A percentile compares a stretch with the other conserved stretches of the same genome.
Evolutionary conservation across 2,329 filamentous ascomycete genomes (phyloP).

Genomic region (Ceratocystis albifundus): DNA sequence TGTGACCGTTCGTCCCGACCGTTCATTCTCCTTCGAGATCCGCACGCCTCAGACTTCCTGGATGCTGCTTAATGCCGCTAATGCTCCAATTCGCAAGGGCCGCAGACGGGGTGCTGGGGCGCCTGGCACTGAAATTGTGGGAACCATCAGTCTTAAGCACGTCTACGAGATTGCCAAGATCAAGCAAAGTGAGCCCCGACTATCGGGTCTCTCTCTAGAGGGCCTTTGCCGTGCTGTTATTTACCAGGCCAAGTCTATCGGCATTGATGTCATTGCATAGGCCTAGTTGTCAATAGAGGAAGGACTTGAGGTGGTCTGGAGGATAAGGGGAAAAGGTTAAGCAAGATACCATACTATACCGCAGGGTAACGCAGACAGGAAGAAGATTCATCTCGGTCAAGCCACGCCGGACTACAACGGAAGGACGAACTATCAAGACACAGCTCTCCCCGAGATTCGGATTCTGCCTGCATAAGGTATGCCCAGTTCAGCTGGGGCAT

Average conservation of each 20-base stretch:
- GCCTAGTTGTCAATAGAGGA: neutral
- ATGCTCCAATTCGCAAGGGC: conserved; percentile 61
- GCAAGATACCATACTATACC: neutral
- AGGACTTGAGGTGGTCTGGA: neutral
- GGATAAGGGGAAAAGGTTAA: neutral
- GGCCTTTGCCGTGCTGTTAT: conserved; percentile 64
- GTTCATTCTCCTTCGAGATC: conserved; percentile 84
- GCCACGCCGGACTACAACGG: neutral
- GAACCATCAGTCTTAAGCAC: conserved; percentile 83
- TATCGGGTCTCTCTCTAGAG: conserved; percentile 60
- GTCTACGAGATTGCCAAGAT: conserved; percentile 96
- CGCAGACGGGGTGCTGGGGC: conserved; percentile 66
- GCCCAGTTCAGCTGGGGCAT: neutral
- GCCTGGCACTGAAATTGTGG: conserved; percentile 66
- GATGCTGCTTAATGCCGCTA: conserved; percentile 72
- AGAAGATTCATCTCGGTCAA: neutral
- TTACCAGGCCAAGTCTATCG: conserved; percentile 62
- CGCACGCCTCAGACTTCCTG: conserved; percentile 92
- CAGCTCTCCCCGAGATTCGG: neutral
- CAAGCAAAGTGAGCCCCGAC: conserved; percentile 66
- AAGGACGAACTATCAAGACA: neutral
- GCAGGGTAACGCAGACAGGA: neutral
- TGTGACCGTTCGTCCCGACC: conserved; percentile 84
- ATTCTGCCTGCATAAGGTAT: neutral
- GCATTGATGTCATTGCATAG: conserved; percentile 57